phyloP scores from a whole-genome alignment of 257 asterid genomes.

The Solanum medicagineum region DNA sequence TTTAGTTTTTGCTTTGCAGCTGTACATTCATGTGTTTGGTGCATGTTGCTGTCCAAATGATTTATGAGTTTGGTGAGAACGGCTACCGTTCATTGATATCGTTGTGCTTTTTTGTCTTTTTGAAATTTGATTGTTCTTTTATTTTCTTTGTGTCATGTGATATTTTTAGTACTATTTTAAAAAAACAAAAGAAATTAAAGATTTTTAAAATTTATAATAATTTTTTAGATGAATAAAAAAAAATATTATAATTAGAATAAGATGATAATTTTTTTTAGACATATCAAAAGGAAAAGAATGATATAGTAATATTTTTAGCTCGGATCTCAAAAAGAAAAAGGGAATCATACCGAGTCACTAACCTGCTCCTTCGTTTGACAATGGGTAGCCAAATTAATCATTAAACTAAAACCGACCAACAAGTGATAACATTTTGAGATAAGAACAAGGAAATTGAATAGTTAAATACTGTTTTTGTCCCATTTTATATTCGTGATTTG shows the following conservation, averaged over 20 bases:
- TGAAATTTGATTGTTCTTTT: neutral
- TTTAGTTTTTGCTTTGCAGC: constrained; percentile 4
- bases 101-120: neutral
- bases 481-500: neutral
- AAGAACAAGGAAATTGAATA: neutral
- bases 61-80: neutral
- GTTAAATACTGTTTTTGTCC: neutral
- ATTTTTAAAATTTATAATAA: too few species aligned
- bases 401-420: neutral
- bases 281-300: too few species aligned
- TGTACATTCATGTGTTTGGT: constrained; percentile 13
- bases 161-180: too few species aligned
- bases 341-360: neutral
- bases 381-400: neutral
- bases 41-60: neutral
- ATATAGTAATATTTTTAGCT: neutral
- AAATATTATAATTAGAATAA: too few species aligned
- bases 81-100: neutral
- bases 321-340: neutral
- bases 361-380: neutral
- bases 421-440: too few species aligned
- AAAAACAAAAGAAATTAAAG: too few species aligned
- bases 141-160: too few species aligned
- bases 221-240: too few species aligned
- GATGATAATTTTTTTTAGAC: too few species aligned